phyloP scores from a whole-genome alignment of 2,329 filamentous ascomycete species.

The Alternaria brassicicola region DNA sequence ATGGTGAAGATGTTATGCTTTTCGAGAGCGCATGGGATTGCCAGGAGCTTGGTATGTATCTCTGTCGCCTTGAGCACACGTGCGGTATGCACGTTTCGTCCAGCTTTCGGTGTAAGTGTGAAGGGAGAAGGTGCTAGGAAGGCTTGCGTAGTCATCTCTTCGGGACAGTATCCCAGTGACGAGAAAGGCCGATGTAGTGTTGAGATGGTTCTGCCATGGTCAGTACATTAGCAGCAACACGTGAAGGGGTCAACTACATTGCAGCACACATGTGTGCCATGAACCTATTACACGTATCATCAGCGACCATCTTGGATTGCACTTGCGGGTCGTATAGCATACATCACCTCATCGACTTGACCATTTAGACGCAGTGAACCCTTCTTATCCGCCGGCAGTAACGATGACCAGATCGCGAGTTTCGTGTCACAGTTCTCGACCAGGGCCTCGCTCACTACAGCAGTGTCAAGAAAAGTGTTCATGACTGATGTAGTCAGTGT shows the following conservation, averaged over 20 bases:
- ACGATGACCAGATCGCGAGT: conserved; percentile 75
- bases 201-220: conserved; percentile 31
- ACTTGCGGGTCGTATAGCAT: neutral
- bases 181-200: conserved; percentile 52
- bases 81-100: conserved; percentile 67
- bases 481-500: conserved; percentile 54
- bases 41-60: conserved; percentile 75
- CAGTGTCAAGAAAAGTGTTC: conserved; percentile 42
- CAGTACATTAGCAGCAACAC: neutral
- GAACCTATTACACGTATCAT: conserved; percentile 54
- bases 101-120: conserved; percentile 53
- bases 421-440: conserved; percentile 70
- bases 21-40: conserved; percentile 72
- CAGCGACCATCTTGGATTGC: neutral
- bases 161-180: conserved; percentile 37
- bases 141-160: conserved; percentile 54
- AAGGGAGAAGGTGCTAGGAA: conserved; percentile 63
- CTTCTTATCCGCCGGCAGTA: conserved; percentile 74
- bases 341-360: conserved; percentile 80
- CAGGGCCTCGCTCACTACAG: conserved; percentile 54
- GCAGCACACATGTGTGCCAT: conserved; percentile 80
- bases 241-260: conserved; percentile 31
- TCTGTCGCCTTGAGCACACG: conserved; percentile 80
- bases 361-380: conserved; percentile 72
- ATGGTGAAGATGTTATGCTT: conserved; percentile 63